Evolutionary conservation across 108 stramenopile species (phyloP), one percentile per base, ranked within the genome.

Genomic region (Stephanodiscus minutulus): DNA sequence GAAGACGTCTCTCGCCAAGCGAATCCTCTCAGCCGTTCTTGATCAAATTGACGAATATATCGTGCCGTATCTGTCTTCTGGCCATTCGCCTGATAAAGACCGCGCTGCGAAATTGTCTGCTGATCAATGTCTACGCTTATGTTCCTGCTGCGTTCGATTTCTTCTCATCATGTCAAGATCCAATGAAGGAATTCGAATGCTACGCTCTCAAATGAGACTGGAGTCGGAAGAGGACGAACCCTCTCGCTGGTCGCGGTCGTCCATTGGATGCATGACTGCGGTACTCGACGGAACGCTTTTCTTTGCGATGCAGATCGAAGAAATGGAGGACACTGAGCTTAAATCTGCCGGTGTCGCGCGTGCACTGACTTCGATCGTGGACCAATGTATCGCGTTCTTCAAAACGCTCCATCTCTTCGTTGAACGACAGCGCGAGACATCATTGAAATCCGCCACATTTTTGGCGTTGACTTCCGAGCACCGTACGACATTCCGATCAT

Each of bases 221-320:
- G 71, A 72, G 31, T 63, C 65, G 17, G 67, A 56, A 9, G 17
- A 27, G 7, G 72, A 55, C 5, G 57, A 46, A 25, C 49, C 28
- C 1, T 73, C 66, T 49, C 70, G 70, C 49, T 80, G 79, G 79
- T 80, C 79, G 13, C 64, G 49, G 35, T 80, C 79, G 25, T 54
- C 72, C 12, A 80, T 80, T 31, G 56, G 57, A 21, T 73, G 66
- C 35, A 52, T 80, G 66, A 66, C 53, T 57, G 31, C 58, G 31
- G 18, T 80, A 13, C 66, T 80, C 43, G 24, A 73, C 17, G 15
- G 43, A 18, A 33, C 22, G 12, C 60, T 80, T 50, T 62, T 28
- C 4, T 68, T 22, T 37, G 65, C 60, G 25, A 39, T 12, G 31
- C 22, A 47, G 7, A 20, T 21, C 7, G 61, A 73, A 50, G 49